phyloP scores from a whole-genome alignment of 441 rosid genomes.

The Mallotus japonicus region DNA sequence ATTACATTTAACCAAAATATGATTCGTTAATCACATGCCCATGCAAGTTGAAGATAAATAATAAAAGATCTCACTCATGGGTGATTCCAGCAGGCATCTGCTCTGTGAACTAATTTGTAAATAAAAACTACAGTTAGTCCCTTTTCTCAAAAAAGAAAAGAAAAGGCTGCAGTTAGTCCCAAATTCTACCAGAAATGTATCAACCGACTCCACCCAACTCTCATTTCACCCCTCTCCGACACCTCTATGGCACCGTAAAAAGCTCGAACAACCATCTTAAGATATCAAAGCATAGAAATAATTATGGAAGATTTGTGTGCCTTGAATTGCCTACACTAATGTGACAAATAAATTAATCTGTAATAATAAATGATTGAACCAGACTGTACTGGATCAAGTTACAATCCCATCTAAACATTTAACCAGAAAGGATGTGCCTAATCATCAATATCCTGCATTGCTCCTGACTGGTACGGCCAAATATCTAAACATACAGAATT shows the following conservation, averaged over 20 bases:
- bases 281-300: not conserved
- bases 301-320: not conserved
- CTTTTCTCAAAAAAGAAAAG: no score
- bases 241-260: no score
- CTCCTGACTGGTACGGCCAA: slow-evolving; percentile 16
- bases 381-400: slow-evolving; percentile 12
- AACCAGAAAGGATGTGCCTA: slow-evolving; percentile 6
- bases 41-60: no score
- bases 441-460: slow-evolving; percentile 1
- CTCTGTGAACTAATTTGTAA: no score
- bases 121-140: no score
- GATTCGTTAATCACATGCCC: no score
- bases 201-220: no score
- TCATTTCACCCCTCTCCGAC: not conserved
- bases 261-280: not conserved
- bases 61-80: no score
- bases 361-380: slow-evolving; percentile 5
- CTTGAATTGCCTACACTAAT: slow-evolving; percentile 1
- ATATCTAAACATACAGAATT: not conserved
- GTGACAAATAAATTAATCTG: slow-evolving; percentile 6
- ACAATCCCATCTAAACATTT: slow-evolving; percentile 11
- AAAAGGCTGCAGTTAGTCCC: no score
- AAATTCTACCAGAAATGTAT: no score
- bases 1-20: no score
- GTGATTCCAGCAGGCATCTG: no score